phyloP scores from a whole-genome alignment of 148 eudicot genomes.

The Drosera capensis region DNA sequence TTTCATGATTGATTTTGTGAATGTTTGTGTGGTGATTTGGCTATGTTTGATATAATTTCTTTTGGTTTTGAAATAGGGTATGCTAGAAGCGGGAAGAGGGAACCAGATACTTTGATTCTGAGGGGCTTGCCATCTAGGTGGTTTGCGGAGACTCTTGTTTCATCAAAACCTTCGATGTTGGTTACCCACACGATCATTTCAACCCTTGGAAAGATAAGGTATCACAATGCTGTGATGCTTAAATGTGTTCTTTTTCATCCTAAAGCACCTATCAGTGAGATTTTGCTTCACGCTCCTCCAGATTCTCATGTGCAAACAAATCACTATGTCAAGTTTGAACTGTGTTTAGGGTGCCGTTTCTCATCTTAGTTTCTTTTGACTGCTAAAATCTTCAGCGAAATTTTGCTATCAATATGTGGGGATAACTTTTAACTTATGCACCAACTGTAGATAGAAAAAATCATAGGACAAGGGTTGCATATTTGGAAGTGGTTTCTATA shows the following conservation, averaged over 20 bases:
- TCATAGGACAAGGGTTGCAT: too few relatives aligned
- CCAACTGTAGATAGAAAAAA: too few relatives aligned
- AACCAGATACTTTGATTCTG: constrained; percentile 67
- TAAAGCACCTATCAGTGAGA: too few relatives aligned
- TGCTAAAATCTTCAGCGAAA: too few relatives aligned
- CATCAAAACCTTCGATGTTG: constrained; percentile 81
- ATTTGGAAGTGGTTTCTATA: too few relatives aligned
- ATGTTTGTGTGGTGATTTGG: neutral
- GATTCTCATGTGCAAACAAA: too few relatives aligned
- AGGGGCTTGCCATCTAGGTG: constrained; percentile 85
- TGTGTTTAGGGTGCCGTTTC: too few relatives aligned
- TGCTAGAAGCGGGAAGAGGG: constrained; percentile 41
- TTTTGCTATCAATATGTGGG: too few relatives aligned
- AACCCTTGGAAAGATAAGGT: constrained; percentile 79
- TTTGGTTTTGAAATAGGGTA: constrained; percentile 19
- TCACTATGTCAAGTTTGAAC: too few relatives aligned
- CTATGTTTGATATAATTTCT: neutral
- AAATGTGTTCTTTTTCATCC: neutral
- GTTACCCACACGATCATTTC: constrained; percentile 85
- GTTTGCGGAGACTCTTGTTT: constrained; percentile 89
- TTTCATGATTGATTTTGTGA: neutral
- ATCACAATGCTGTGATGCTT: neutral
- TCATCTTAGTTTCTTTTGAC: too few relatives aligned
- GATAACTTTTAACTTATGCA: too few relatives aligned
- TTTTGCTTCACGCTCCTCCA: too few relatives aligned